Evolutionary conservation across 345 rosid genomes (phyloP), one percentile per base, ranked within the genome.

Genomic region (Ceriops zippeliana): DNA sequence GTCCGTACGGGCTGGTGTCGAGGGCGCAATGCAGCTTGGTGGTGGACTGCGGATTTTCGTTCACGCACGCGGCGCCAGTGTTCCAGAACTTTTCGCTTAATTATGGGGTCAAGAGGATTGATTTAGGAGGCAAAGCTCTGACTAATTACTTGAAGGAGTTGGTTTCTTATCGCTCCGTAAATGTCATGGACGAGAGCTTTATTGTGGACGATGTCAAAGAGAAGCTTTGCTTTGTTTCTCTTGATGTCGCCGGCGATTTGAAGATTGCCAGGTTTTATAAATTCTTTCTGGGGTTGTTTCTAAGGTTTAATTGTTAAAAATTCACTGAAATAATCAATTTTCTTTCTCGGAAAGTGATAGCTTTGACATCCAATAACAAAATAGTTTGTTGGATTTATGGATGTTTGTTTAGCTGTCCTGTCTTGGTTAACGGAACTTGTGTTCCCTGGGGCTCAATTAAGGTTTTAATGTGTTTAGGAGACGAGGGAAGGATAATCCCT

Each of bases 191-290:
- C 38, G 91, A 93, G 72, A 88, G 87, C 64, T 90, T 91, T 73
- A 52, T 89, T 2, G 85, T 91, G 74, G 98, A 93, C 63, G 95
- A 93, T 87, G 98, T 89, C 3, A 91, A 93, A 63, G 98, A 93
- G 89, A 89, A 86, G 78, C 87, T 93, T 58, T 93, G 96, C 77
- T 91, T 89, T 62, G 98, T 93, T 59, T 89, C 98, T 7, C 91
- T 86, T 42, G 88, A 93, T 54, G 84, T 89, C 58, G 77, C 73
- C 15, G 89, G 89, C 66, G 97, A 91, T 79, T 81, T 87, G 71
- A 75, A 77, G 66, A 67, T 86, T 62, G 87, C 95, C 32, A 78
- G 93, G 92, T 81, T 16, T 81, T 16, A 6, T 27, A 21, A 11
- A 56, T 56, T 24, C 6, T 27, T 21, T 21, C 28, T 22, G 30